Percentiles rank a stretch among this genome's conserved stretches.
Evolutionary conservation across 495 filamentous ascomycete genomes (phyloP).

Genomic region (Neurospora sp.): DNA sequence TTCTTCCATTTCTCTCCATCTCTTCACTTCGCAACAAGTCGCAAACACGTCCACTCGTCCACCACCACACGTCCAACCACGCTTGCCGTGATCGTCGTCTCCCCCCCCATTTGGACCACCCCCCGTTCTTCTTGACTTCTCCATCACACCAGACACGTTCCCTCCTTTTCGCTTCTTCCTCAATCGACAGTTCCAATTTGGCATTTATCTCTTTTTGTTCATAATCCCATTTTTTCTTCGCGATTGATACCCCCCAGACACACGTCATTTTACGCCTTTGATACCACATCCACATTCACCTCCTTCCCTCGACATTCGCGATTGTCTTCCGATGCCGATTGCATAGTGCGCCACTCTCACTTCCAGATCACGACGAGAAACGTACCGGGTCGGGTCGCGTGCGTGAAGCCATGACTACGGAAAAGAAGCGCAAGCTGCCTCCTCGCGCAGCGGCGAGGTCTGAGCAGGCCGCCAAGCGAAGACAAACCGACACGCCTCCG

Average conservation of each 20-base stretch:
- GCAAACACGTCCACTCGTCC: background rate
- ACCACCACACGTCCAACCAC: background rate
- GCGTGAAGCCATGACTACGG: conserved; percentile 24
- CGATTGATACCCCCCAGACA: background rate
- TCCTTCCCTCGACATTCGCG: background rate
- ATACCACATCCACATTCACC: background rate
- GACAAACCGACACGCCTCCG: conserved; percentile 29
- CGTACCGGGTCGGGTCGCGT: conserved; percentile 9
- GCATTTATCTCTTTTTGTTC: background rate
- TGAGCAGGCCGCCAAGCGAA: conserved; percentile 41
- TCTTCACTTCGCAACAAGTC: background rate
- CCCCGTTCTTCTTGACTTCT: background rate
- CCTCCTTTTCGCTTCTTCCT: background rate
- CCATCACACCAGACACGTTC: background rate
- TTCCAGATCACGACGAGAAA: conserved; percentile 4
- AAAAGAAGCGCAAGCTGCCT: conserved; percentile 48
- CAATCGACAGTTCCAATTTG: background rate
- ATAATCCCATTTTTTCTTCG: background rate
- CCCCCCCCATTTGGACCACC: background rate
- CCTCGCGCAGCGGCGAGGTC: conserved; percentile 41
- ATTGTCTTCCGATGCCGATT: background rate
- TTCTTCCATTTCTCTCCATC: background rate
- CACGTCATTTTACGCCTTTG: background rate
- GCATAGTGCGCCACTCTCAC: conserved; percentile 6
- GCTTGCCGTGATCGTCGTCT: background rate